Evolutionary conservation across 441 rosid genomes (phyloP), one percentile per base, ranked within the genome.

Genomic region (Pelargonium fulgidum): DNA sequence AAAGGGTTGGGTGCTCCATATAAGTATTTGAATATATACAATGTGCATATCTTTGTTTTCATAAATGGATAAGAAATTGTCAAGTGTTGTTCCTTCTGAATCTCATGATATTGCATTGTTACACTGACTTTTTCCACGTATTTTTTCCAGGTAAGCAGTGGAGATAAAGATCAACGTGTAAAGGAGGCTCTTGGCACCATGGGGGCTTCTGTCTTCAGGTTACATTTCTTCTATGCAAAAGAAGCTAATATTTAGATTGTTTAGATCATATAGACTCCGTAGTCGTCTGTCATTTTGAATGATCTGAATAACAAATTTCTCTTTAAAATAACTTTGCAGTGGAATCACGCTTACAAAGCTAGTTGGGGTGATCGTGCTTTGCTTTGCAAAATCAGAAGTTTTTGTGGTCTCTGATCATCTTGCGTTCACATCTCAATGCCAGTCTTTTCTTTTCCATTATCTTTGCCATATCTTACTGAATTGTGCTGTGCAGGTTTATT

Each of bases 131-230:
- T 16, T 10, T 10, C 26, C 45, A 26, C n/a, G n/a, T n/a, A n/a
- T 33, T 33, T 33, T 4, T 3, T 7, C 39, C 89, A 94, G 98
- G 90, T 89, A 77, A 87, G 87, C 72, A 68, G 77, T 11, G 99
- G 99, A 65, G 79, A 83, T 73, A 84, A 78, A 81, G 84, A 94
- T 72, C 87, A 90, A 72, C 85, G 99, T 48, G 81, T 92, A 76
- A 89, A 81, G 81, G 97, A 86, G 75, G 92, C 97, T 20, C 78
- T 94, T 3, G 80, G 85, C 58, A 93, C 98, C 3, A 92, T 92
- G 99, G 99, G 99, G 99, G 93, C 98, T 75, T 94, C 99, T 26
- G 99, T 94, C 67, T 90, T 94, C 87, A 93, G 99, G 99, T 87
- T 72, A 36, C 41, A 71, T 72, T 73, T 50, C 47, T 50, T 70